A percentile compares a stretch with the other conserved stretches of the same genome.
Conservation (phyloP, 208 protist genomes). For the Leishmania turanica region DNA sequence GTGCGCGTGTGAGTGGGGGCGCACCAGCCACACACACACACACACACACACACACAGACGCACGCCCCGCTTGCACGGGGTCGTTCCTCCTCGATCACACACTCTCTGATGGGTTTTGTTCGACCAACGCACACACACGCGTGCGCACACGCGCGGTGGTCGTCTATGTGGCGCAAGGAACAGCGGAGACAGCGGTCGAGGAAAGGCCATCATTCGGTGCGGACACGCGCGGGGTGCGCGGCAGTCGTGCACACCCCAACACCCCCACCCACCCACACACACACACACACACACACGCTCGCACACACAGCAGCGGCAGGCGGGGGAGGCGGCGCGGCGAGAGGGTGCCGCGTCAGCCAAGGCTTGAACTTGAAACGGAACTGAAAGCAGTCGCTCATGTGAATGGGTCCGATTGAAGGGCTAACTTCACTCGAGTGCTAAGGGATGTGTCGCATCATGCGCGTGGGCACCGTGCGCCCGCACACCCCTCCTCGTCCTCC, state of each 20-base stretch:
- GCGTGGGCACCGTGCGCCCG: not conserved
- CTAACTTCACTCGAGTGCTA: slow-evolving; percentile 22
- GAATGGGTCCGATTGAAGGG: slow-evolving; percentile 25
- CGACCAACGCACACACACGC: not conserved
- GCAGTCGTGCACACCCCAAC: not conserved
- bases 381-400: not conserved
- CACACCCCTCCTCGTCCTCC: not conserved
- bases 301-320: not conserved
- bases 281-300: not conserved
- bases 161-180: not conserved
- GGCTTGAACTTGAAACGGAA: not conserved
- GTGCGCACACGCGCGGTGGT: not conserved
- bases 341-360: not conserved
- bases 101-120: slow-evolving; percentile 1
- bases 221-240: not conserved
- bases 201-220: not conserved
- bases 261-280: no score
- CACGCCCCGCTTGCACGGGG: not conserved
- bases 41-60: not conserved
- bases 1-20: no score
- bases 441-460: slow-evolving; percentile 26
- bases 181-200: not conserved
- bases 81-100: not conserved
- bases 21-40: not conserved
- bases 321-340: not conserved